These are phyloP conservation scores for Phytophthora citricola DNA, from an alignment of 352 stramenopile genomes.

Conservation along the genomic window DNA sequence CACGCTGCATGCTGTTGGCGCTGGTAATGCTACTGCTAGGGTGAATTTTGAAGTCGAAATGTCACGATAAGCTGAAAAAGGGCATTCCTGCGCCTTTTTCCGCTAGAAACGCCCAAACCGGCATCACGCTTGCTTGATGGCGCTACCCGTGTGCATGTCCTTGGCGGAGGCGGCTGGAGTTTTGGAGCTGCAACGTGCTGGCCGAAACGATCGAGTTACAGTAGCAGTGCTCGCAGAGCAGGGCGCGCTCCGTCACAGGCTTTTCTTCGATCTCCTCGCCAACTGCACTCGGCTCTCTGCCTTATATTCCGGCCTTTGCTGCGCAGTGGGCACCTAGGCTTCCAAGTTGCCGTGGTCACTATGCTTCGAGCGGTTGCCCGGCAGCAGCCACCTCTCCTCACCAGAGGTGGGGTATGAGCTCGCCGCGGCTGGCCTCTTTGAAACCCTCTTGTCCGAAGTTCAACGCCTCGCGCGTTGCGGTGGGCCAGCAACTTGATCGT, in stretches of 20 bases:
- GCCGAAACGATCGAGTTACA: background rate
- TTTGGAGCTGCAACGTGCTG: background rate
- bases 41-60: constrained; percentile 24
- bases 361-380: constrained; percentile 19
- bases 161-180: background rate
- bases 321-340: constrained; percentile 1
- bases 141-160: constrained; percentile 9
- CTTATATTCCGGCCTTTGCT: constrained; percentile 6
- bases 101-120: constrained; percentile 20
- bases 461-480: background rate
- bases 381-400: constrained; percentile 2
- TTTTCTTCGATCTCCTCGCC: constrained; percentile 33
- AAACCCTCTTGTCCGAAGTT: constrained; percentile 7
- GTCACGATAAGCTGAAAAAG: constrained; percentile 26
- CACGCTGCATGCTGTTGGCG: constrained; percentile 3
- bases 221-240: background rate
- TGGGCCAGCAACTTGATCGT: no score
- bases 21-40: constrained; percentile 11
- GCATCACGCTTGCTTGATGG: constrained; percentile 15
- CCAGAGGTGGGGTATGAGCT: background rate
- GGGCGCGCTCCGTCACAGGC: constrained; percentile 4
- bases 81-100: constrained; percentile 13
- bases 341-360: constrained; percentile 2
- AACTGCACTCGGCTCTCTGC: constrained; percentile 31
- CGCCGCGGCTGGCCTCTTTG: background rate